These are phyloP conservation scores for Elaphomyces granulatus DNA, from an alignment of 495 filamentous ascomycete genomes.

Conservation along the genomic window DNA sequence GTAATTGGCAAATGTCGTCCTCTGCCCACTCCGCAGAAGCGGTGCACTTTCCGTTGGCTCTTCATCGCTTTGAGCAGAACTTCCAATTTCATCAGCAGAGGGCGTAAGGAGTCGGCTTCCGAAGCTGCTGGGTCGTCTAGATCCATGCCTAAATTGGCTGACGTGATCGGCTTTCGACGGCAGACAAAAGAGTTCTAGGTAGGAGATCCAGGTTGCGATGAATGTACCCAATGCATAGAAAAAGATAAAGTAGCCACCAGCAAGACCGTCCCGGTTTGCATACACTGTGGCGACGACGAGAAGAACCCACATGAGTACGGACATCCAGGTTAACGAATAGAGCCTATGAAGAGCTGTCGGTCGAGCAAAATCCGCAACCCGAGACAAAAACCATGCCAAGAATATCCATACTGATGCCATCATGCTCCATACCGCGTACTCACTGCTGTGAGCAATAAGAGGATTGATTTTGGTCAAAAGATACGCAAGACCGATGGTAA, in stretches of 20 bases:
- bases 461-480: conserved; percentile 74
- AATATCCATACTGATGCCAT: conserved; percentile 70
- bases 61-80: conserved; percentile 36
- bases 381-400: conserved; percentile 69
- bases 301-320: conserved; percentile 52
- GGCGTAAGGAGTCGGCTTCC: conserved; percentile 25
- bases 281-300: conserved; percentile 60
- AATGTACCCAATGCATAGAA: conserved; percentile 66
- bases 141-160: conserved; percentile 12
- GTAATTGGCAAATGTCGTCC: conserved; percentile 63
- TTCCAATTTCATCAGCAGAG: conserved; percentile 19
- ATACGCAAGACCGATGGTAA: conserved; percentile 59
- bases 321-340: conserved; percentile 76
- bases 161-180: conserved; percentile 56
- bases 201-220: conserved; percentile 53
- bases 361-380: conserved; percentile 65
- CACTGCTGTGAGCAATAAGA: conserved; percentile 70
- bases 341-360: conserved; percentile 74
- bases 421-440: conserved; percentile 77
- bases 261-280: conserved; percentile 55
- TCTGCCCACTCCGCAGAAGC: conserved; percentile 45
- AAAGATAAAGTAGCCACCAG: conserved; percentile 67
- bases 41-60: conserved; percentile 67
- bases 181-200: conserved; percentile 67
- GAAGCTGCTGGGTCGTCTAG: conserved; percentile 29